Conservation (phyloP, 352 stramenopile genomes). For the Phytophthora multivora region DNA sequence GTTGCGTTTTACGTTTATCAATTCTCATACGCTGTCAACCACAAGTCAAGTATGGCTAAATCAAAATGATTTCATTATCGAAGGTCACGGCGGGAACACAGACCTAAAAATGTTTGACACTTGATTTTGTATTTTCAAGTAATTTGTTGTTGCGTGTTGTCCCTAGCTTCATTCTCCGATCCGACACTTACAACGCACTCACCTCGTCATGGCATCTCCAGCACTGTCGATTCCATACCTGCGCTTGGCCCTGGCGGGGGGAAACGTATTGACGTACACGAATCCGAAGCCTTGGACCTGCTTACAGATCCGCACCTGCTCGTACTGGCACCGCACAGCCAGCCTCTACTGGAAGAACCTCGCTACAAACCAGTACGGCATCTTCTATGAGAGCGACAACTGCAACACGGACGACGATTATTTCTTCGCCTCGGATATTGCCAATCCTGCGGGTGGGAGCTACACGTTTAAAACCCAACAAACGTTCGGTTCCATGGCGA, state of each 20-base stretch:
- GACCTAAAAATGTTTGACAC: too few relatives aligned
- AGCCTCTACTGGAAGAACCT: slow-evolving; percentile 12
- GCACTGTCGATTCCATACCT: slow-evolving; percentile 3
- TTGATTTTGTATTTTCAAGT: too few relatives aligned
- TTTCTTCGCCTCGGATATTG: slow-evolving; percentile 10
- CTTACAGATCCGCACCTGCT: slow-evolving; percentile 15
- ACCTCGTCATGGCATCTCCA: background rate
- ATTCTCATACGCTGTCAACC: too few relatives aligned
- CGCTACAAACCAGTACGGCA: slow-evolving; percentile 1
- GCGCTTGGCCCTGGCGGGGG: background rate
- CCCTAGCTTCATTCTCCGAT: slow-evolving; percentile 1
- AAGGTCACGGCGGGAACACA: too few relatives aligned
- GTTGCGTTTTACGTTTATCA: too few relatives aligned
- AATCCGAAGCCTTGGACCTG: slow-evolving; percentile 6
- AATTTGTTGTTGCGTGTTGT: too few relatives aligned
- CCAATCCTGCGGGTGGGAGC: background rate
- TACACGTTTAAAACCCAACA: slow-evolving; percentile 4
- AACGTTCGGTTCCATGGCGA: slow-evolving; percentile 10
- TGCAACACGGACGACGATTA: background rate
- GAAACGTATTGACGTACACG: slow-evolving; percentile 1
- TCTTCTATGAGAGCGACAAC: slow-evolving; percentile 16
- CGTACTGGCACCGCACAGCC: slow-evolving; percentile 1
- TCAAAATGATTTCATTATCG: too few relatives aligned
- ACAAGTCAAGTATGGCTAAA: too few relatives aligned
- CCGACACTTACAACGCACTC: background rate